Percentiles rank a stretch among this genome's conserved stretches.
These are phyloP conservation scores for Daedaleopsis sinensis DNA, from an alignment of 768 basidiomycete genomes.

Conservation along the genomic window DNA sequence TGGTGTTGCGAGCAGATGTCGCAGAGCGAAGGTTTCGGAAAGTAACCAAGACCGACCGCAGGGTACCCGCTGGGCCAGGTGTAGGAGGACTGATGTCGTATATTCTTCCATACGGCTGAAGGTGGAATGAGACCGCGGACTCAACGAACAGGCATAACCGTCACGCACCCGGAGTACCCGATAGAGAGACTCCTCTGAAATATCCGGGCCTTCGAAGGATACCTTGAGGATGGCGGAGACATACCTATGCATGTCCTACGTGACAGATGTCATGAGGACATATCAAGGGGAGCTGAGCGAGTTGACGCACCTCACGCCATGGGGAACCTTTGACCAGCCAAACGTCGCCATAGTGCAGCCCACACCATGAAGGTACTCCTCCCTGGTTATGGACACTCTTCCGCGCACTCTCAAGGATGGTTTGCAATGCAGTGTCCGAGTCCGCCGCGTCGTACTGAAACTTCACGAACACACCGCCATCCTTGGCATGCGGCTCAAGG, in stretches of 20 bases:
- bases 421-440: slow-evolving; percentile 41
- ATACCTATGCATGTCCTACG: slow-evolving; percentile 84
- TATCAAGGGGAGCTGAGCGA: background rate
- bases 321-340: slow-evolving; percentile 81
- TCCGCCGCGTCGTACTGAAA: slow-evolving; percentile 56
- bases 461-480: slow-evolving; percentile 84
- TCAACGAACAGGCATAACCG: background rate
- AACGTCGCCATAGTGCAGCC: slow-evolving; percentile 50
- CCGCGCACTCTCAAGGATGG: slow-evolving; percentile 53
- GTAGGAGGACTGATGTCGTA: slow-evolving; percentile 61
- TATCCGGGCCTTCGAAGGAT: slow-evolving; percentile 88
- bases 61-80: slow-evolving; percentile 64
- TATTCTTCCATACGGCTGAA: slow-evolving; percentile 83
- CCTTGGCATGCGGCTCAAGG: slow-evolving; percentile 70
- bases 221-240: slow-evolving; percentile 74
- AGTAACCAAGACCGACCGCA: slow-evolving; percentile 49
- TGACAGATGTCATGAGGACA: background rate
- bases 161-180: slow-evolving; percentile 69
- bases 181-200: slow-evolving; percentile 80
- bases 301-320: slow-evolving; percentile 68
- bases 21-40: slow-evolving; percentile 71
- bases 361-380: slow-evolving; percentile 66
- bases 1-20: slow-evolving; percentile 79
- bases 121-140: slow-evolving; percentile 3
- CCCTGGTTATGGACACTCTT: slow-evolving; percentile 50